Percentiles rank a stretch among this genome's conserved stretches.
phyloP scores from a whole-genome alignment of 768 basidiomycete genomes.

The Pleurotus eryngii region DNA sequence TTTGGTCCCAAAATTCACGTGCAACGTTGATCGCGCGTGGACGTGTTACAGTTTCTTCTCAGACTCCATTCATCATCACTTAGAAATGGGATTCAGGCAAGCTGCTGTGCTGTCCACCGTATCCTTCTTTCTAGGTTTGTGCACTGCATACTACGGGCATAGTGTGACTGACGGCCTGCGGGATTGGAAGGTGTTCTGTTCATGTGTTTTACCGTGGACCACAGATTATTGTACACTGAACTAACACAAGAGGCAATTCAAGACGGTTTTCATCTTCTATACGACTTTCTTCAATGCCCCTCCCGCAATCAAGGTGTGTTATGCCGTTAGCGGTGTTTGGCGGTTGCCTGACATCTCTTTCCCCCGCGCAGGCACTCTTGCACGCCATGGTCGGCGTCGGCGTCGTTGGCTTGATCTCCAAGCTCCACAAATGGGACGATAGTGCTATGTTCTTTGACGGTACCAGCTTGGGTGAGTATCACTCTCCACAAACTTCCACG shows the following conservation, averaged over 20 bases:
- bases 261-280: conserved; percentile 89
- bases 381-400: conserved; percentile 84
- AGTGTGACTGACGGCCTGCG: too few relatives aligned
- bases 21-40: not conserved
- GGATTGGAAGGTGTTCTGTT: conserved; percentile 63
- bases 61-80: not conserved
- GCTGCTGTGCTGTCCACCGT: conserved; percentile 85
- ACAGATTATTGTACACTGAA: conserved; percentile 72
- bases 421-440: conserved; percentile 86
- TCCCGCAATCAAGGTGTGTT: conserved; percentile 82
- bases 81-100: conserved; percentile 75
- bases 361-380: conserved; percentile 64
- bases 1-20: not conserved
- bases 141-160: too few relatives aligned
- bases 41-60: not conserved
- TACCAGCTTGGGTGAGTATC: conserved; percentile 68
- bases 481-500: not conserved
- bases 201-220: conserved; percentile 86
- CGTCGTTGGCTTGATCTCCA: conserved; percentile 68
- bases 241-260: conserved; percentile 60
- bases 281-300: conserved; percentile 91
- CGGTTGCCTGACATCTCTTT: not conserved
- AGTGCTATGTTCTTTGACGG: conserved; percentile 96
- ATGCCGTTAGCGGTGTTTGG: not conserved
- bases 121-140: conserved; percentile 85